These are phyloP conservation scores for Termitomyces sp. DNA, from an alignment of 768 basidiomycete species.

Conservation along the genomic window DNA sequence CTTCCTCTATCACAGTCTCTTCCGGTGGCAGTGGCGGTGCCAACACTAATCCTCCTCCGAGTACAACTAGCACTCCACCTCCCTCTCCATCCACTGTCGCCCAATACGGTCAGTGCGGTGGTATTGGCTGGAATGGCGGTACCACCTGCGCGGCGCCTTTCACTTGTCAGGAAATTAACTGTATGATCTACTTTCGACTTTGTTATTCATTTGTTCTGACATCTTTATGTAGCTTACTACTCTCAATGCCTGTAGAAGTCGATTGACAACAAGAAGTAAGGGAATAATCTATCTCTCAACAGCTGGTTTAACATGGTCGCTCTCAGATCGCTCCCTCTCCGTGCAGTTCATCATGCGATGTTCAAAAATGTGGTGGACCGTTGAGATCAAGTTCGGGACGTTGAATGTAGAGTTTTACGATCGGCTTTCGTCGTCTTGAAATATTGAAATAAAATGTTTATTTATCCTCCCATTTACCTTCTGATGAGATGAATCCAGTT, in stretches of 20 bases:
- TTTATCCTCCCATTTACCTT: neutral
- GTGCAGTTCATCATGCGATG: neutral
- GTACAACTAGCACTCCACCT: neutral
- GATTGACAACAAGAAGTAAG: neutral
- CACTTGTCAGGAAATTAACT: neutral
- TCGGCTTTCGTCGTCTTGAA: neutral
- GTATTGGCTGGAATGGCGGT: neutral
- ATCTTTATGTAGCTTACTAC: neutral
- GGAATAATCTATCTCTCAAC: neutral
- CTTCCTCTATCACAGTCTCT: constrained; percentile 13
- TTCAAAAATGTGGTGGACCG: neutral
- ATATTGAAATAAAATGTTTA: neutral
- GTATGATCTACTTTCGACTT: neutral
- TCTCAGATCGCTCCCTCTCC: neutral
- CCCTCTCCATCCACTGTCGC: neutral
- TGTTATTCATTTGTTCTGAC: neutral
- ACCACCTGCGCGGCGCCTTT: neutral
- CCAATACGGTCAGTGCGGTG: neutral
- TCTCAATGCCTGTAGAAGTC: neutral
- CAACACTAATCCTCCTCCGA: neutral
- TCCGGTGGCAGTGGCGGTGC: neutral
- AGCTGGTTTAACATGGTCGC: neutral
- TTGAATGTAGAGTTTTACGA: neutral
- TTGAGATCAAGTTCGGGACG: neutral
- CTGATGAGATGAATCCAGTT: neutral